Percentiles rank a stretch among this genome's conserved stretches.
Conservation (phyloP, 2,329 filamentous ascomycete species). For the Phyllosticta capitalensis region DNA sequence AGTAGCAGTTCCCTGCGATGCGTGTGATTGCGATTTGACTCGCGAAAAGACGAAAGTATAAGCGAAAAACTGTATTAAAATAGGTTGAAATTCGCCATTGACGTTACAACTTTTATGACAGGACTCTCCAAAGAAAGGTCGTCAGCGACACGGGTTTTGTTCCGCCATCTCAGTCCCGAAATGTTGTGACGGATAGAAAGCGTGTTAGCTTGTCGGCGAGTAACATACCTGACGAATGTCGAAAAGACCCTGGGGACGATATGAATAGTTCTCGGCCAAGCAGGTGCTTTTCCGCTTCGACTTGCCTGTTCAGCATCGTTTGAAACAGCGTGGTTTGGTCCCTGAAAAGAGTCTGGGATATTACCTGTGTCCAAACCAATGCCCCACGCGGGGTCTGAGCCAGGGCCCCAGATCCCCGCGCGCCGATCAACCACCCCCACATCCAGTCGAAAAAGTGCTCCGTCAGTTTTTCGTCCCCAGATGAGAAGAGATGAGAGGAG, state of each 20-base stretch:
- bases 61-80: neutral
- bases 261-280: neutral
- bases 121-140: neutral
- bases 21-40: neutral
- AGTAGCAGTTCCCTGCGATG: neutral
- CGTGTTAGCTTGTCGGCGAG: neutral
- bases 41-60: neutral
- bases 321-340: neutral
- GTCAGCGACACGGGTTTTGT: neutral
- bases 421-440: neutral
- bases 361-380: neutral
- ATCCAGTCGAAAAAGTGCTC: neutral
- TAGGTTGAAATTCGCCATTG: neutral
- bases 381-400: neutral
- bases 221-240: neutral
- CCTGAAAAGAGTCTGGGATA: neutral
- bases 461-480: neutral
- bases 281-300: neutral
- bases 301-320: neutral
- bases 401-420: neutral
- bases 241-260: neutral
- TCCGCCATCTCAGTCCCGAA: neutral
- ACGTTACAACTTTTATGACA: neutral
- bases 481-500: too few relatives aligned
- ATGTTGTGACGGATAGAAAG: neutral